Conservation (phyloP, 768 basidiomycete genomes). For the Boletus rubescentipes region DNA sequence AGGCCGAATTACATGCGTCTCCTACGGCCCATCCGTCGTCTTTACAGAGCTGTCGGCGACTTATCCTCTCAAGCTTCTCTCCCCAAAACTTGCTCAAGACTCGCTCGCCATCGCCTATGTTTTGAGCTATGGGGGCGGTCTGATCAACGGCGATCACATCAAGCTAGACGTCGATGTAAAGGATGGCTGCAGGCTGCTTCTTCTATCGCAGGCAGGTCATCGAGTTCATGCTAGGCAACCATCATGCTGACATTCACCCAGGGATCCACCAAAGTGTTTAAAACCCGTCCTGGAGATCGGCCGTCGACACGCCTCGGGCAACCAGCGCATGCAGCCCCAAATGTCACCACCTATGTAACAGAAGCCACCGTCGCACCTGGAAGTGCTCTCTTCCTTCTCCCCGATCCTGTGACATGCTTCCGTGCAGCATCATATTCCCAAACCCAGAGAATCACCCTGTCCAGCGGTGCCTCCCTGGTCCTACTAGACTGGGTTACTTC, state of each 20-base stretch:
- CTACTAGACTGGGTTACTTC: slow-evolving; percentile 92
- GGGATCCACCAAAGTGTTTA: slow-evolving; percentile 97
- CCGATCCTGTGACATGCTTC: slow-evolving; percentile 94
- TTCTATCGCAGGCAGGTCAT: slow-evolving; percentile 78
- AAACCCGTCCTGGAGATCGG: slow-evolving; percentile 62
- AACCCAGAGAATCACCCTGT: slow-evolving; percentile 73
- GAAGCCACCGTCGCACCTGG: slow-evolving; percentile 51
- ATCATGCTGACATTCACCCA: slow-evolving; percentile 28
- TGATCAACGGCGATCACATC: slow-evolving; percentile 83
- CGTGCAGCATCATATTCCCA: slow-evolving; percentile 80
- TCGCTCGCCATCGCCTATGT: slow-evolving; percentile 72
- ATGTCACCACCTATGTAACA: slow-evolving; percentile 61
- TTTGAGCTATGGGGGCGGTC: slow-evolving; percentile 87
- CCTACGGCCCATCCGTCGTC: slow-evolving; percentile 53
- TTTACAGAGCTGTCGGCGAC: slow-evolving; percentile 76
- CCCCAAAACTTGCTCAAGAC: slow-evolving; percentile 54
- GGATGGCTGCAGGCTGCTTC: slow-evolving; percentile 54
- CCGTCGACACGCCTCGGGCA: slow-evolving; percentile 41
- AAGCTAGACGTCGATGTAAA: slow-evolving; percentile 61
- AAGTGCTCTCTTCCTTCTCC: slow-evolving; percentile 75
- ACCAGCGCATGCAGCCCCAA: slow-evolving; percentile 3
- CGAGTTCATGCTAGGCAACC: background rate
- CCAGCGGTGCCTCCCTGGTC: slow-evolving; percentile 57
- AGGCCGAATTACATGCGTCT: slow-evolving; percentile 56
- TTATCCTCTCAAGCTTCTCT: slow-evolving; percentile 87